These are phyloP conservation scores for Backusella westeae DNA, from an alignment of 192 early-diverging fungal species.

Conservation along the genomic window DNA sequence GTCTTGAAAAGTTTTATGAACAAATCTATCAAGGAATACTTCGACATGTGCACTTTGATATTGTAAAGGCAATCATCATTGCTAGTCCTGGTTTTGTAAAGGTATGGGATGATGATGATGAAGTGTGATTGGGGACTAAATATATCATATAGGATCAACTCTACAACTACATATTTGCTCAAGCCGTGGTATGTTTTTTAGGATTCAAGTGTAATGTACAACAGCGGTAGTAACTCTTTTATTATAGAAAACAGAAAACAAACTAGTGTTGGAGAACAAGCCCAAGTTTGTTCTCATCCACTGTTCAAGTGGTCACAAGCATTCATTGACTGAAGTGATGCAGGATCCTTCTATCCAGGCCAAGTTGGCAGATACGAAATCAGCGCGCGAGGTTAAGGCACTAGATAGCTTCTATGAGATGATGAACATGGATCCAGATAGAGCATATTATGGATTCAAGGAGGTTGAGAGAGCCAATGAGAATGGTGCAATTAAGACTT, in stretches of 20 bases:
- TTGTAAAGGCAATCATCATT: slow-evolving; percentile 94
- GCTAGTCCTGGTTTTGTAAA: slow-evolving; percentile 96
- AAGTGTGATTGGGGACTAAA: neutral
- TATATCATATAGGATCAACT: slow-evolving; percentile 67
- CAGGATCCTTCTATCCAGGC: slow-evolving; percentile 77
- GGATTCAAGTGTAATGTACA: neutral
- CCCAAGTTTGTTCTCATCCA: slow-evolving; percentile 88
- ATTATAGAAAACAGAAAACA: slow-evolving; percentile 72
- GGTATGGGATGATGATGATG: slow-evolving; percentile 36
- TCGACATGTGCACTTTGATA: slow-evolving; percentile 85
- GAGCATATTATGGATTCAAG: slow-evolving; percentile 90
- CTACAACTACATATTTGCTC: slow-evolving; percentile 81
- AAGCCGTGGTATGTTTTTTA: slow-evolving; percentile 60
- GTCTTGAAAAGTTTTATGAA: slow-evolving; percentile 82
- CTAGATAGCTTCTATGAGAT: slow-evolving; percentile 88
- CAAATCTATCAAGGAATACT: slow-evolving; percentile 87
- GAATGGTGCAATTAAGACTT: slow-evolving; percentile 79
- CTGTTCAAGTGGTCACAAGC: slow-evolving; percentile 95
- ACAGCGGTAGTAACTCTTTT: neutral
- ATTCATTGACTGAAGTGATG: slow-evolving; percentile 92
- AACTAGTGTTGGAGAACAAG: slow-evolving; percentile 77
- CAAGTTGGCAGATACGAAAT: slow-evolving; percentile 89
- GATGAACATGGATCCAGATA: slow-evolving; percentile 84
- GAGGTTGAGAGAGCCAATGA: slow-evolving; percentile 86
- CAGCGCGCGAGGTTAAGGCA: slow-evolving; percentile 77